Percentiles rank a stretch among this genome's conserved stretches.
These are phyloP conservation scores for Noccaea bulbosa DNA, from an alignment of 345 rosid species.

Conservation along the genomic window DNA sequence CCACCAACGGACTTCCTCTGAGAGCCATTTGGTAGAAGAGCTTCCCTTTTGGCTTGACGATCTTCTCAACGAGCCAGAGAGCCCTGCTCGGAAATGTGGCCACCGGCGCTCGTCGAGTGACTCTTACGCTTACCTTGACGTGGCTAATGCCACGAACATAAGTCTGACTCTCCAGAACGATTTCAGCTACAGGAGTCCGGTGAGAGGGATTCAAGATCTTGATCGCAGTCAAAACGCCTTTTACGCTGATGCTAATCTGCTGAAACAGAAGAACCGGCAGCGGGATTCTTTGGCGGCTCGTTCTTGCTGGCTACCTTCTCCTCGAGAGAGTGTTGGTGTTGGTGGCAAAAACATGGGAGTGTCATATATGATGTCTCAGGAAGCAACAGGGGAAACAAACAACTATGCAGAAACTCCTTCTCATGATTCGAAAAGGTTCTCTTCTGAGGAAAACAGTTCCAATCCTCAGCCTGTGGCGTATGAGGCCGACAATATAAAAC, in stretches of 20 bases:
- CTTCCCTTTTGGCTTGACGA: constrained; percentile 99
- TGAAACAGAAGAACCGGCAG: constrained; percentile 57
- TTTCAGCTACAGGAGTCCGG: constrained; percentile 49
- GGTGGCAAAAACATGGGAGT: constrained; percentile 58
- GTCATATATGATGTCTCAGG: constrained; percentile 51
- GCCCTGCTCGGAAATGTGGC: constrained; percentile 81
- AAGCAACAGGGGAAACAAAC: constrained; percentile 61
- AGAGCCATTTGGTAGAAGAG: constrained; percentile 79
- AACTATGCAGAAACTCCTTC: constrained; percentile 55
- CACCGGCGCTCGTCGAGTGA: constrained; percentile 99
- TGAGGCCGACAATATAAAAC: constrained; percentile 67
- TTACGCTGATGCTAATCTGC: constrained; percentile 51
- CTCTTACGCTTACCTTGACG: constrained; percentile 84
- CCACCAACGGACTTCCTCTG: constrained; percentile 95
- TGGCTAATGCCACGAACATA: constrained; percentile 57
- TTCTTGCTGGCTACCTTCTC: constrained; percentile 52
- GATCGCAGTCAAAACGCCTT: constrained; percentile 60
- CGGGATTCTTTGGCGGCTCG: constrained; percentile 57
- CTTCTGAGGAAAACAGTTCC: constrained; percentile 56
- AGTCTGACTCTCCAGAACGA: constrained; percentile 69
- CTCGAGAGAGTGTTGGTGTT: constrained; percentile 56
- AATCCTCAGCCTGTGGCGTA: constrained; percentile 53
- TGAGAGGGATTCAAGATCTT: constrained; percentile 68
- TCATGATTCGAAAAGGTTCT: constrained; percentile 58
- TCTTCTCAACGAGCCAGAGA: constrained; percentile 95